Evolutionary conservation across 208 protist genomes (phyloP).

Genomic region (Trypanosoma vivax): DNA sequence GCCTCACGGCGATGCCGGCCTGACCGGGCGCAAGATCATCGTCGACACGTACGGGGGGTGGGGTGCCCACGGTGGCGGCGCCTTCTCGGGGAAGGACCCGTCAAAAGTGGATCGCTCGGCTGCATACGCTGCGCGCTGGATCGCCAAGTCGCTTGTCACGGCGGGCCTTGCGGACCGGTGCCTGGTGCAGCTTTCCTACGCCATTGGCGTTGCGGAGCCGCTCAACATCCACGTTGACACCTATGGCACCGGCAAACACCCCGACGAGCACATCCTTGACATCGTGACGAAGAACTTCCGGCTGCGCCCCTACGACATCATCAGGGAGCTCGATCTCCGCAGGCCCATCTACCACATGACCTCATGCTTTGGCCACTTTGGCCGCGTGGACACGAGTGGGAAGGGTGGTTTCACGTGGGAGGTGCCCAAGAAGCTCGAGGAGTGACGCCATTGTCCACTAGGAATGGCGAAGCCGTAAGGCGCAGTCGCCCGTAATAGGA

Average conservation of each 20-base stretch:
- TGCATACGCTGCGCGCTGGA: neutral
- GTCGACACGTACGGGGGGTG: neutral
- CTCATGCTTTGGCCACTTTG: neutral
- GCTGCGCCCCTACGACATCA: neutral
- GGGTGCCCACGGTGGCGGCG: neutral
- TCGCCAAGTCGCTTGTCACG: neutral
- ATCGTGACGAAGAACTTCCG: neutral
- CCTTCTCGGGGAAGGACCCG: neutral
- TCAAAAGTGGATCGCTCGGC: neutral
- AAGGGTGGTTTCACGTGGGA: neutral
- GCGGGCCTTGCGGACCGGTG: neutral
- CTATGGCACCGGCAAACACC: neutral
- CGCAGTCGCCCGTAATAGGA: too few relatives aligned
- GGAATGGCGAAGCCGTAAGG: too few relatives aligned
- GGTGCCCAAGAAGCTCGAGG: conserved; percentile 15
- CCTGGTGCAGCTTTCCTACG: neutral
- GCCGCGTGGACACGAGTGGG: neutral
- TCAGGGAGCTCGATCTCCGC: neutral
- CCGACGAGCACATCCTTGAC: neutral
- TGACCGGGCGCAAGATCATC: neutral
- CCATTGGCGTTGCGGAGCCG: neutral
- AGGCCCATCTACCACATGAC: neutral
- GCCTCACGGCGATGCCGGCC: neutral
- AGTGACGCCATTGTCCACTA: neutral
- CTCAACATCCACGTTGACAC: neutral